Evolutionary conservation across 2,329 filamentous ascomycete species (phyloP).

Genomic region (Cordyceps farinosa): DNA sequence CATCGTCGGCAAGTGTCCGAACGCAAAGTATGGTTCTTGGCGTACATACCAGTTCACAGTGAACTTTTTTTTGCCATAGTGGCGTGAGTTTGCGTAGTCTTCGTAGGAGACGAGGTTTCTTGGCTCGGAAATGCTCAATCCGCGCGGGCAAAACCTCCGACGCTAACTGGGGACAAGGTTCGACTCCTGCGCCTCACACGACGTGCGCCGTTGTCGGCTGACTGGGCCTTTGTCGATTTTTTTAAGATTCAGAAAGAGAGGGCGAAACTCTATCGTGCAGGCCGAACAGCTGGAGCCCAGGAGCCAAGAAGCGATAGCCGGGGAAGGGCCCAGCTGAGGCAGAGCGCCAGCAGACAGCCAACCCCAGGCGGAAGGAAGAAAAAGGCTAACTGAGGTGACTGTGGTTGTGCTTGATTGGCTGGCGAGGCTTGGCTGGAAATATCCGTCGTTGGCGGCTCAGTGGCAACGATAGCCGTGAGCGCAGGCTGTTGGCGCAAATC

Average conservation of each 20-base stretch:
- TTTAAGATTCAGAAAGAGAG: neutral
- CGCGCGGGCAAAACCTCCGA: neutral
- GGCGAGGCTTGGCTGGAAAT: no score
- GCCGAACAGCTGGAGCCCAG: neutral
- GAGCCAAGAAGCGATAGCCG: conserved; percentile 3
- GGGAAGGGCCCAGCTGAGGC: neutral
- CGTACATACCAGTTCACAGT: neutral
- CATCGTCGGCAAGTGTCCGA: neutral
- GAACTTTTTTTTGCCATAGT: neutral
- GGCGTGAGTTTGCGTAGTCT: neutral
- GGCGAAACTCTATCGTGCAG: conserved; percentile 6
- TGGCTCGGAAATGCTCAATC: neutral
- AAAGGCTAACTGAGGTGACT: neutral
- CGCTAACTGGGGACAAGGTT: neutral
- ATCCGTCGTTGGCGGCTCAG: neutral
- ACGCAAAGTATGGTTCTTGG: neutral
- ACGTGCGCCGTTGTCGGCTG: no score
- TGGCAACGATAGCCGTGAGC: neutral
- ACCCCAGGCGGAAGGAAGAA: neutral
- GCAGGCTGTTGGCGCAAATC: no score
- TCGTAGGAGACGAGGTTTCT: neutral
- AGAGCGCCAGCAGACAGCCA: neutral
- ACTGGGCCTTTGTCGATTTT: no score
- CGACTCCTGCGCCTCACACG: neutral
- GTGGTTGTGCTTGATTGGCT: no score